Conservation (phyloP, 495 filamentous ascomycete genomes). For the Talaromyces wortmannii region DNA sequence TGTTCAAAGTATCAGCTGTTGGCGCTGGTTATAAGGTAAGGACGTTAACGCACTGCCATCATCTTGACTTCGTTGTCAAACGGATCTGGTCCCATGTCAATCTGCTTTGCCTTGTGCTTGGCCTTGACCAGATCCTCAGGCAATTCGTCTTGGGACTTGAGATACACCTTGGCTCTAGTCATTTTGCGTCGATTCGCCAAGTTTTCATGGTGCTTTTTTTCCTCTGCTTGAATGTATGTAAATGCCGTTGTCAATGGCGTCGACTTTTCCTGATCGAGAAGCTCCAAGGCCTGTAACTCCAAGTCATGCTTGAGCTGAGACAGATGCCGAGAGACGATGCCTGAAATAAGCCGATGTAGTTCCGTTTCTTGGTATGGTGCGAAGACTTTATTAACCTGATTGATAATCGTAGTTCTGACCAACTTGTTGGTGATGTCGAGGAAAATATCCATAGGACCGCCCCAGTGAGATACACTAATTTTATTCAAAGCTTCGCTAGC, state of each 20-base stretch:
- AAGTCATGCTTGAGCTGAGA: constrained; percentile 14
- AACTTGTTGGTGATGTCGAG: constrained; percentile 18
- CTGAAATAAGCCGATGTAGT: constrained; percentile 21
- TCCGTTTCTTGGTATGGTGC: constrained; percentile 26
- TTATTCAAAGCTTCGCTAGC: constrained; percentile 32
- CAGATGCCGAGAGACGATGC: constrained; percentile 23
- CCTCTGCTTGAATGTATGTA: constrained; percentile 9
- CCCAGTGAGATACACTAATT: constrained; percentile 34
- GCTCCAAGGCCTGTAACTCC: constrained; percentile 9
- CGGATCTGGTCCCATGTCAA: constrained; percentile 31
- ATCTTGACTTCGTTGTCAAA: constrained; percentile 40
- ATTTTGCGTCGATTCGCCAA: constrained; percentile 7
- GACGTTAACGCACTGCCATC: constrained; percentile 37
- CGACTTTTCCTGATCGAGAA: constrained; percentile 20
- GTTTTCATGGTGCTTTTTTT: constrained; percentile 3
- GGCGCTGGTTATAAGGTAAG: too few relatives aligned
- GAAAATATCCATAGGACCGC: constrained; percentile 20
- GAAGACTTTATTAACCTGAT: constrained; percentile 25
- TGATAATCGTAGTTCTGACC: constrained; percentile 21
- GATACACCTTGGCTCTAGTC: constrained; percentile 10
- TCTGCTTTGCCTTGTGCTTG: constrained; percentile 11
- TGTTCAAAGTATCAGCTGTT: constrained; percentile 3
- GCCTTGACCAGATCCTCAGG: background rate
- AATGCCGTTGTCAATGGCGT: constrained; percentile 31
- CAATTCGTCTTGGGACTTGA: constrained; percentile 4